Conservation (phyloP, 768 basidiomycete genomes). For the Clathrus columnatus region DNA sequence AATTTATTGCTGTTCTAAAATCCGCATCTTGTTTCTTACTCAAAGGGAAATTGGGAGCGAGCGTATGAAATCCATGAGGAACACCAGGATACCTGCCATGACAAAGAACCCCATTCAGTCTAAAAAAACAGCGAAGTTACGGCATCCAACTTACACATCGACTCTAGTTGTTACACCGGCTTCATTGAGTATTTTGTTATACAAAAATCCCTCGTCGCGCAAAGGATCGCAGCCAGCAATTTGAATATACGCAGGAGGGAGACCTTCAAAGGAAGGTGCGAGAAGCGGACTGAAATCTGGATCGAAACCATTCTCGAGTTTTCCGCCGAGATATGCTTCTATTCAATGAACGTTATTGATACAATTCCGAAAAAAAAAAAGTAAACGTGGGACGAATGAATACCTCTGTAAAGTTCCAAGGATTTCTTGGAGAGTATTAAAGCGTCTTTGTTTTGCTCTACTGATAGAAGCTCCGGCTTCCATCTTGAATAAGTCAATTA, state of each 20-base stretch:
- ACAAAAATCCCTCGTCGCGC: conserved; percentile 22
- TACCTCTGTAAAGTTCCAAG: conserved; percentile 5
- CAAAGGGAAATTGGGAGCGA: conserved; percentile 11
- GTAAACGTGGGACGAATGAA: background rate
- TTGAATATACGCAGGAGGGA: conserved; percentile 21
- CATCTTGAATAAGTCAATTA: conserved; percentile 7
- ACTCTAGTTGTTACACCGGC: conserved; percentile 17
- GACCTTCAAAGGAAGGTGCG: conserved; percentile 13
- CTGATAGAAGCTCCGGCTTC: conserved; percentile 15
- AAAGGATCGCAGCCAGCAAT: conserved; percentile 19
- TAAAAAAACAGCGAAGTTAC: background rate
- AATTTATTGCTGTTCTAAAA: conserved; percentile 13
- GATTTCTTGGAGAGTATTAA: conserved; percentile 10
- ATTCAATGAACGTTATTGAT: background rate
- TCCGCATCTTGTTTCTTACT: conserved; percentile 15
- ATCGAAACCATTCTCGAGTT: background rate
- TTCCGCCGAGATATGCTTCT: background rate
- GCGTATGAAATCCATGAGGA: conserved; percentile 16
- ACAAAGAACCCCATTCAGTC: background rate
- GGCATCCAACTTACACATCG: conserved; percentile 13
- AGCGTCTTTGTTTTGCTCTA: conserved; percentile 16
- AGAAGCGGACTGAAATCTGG: conserved; percentile 15
- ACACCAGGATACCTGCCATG: conserved; percentile 20
- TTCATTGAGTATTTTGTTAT: conserved; percentile 18
- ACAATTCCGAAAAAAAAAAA: too few relatives aligned